Conservation (phyloP, 345 rosid genomes). For the Psidium guajava region DNA sequence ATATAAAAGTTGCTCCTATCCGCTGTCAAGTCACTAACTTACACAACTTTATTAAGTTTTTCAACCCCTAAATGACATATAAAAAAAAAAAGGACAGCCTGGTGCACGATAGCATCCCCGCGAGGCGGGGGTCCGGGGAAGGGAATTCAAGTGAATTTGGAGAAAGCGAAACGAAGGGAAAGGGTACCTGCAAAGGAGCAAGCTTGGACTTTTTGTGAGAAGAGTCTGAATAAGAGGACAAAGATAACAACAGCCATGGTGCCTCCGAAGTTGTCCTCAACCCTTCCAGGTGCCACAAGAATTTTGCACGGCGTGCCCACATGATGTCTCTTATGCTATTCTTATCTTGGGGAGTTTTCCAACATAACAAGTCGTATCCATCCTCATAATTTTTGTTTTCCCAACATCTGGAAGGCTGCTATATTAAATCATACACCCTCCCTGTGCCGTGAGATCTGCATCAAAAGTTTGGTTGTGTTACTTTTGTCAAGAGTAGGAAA, state of each 20-base stretch:
- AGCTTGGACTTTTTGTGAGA: constrained; percentile 28
- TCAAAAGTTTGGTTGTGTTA: not conserved
- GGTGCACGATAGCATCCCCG: too few relatives aligned
- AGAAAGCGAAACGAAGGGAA: not conserved
- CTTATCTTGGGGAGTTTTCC: not conserved
- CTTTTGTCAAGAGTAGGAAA: not conserved
- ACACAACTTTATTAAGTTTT: not conserved
- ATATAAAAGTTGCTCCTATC: not conserved
- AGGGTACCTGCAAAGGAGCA: constrained; percentile 50
- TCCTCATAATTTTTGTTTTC: not conserved
- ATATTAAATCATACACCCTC: not conserved
- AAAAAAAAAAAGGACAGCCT: too few relatives aligned
- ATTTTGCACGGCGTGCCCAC: constrained; percentile 22
- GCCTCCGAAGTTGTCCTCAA: constrained; percentile 14
- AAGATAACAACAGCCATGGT: constrained; percentile 20
- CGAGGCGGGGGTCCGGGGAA: too few relatives aligned
- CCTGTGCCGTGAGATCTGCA: not conserved
- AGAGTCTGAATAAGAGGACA: constrained; percentile 27
- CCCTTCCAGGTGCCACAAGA: constrained; percentile 11
- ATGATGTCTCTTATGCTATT: constrained; percentile 7
- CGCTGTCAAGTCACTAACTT: not conserved
- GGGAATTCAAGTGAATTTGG: not conserved
- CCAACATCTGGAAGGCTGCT: not conserved
- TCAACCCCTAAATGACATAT: not conserved
- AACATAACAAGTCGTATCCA: not conserved